Evolutionary conservation across 257 asterid species (phyloP).

Genomic region (Cruciata laevipes): DNA sequence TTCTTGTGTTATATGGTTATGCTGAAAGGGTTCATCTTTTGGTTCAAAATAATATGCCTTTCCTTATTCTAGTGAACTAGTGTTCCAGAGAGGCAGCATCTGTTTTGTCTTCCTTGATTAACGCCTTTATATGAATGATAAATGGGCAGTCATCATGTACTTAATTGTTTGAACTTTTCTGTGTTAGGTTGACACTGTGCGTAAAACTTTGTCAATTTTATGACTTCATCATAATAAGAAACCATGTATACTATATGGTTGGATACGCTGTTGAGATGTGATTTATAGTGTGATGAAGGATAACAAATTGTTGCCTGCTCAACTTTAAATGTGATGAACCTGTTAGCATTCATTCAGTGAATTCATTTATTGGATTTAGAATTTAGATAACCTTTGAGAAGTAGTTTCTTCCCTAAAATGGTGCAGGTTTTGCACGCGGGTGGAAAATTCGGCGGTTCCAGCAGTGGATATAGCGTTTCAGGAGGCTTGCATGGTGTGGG

Average conservation of each 20-base stretch:
- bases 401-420: slow-evolving; percentile 1
- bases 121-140: neutral
- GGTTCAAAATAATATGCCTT: neutral
- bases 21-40: neutral
- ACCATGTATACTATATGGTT: neutral
- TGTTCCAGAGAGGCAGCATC: neutral
- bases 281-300: neutral
- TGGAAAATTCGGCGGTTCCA: slow-evolving; percentile 96
- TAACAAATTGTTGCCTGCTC: neutral
- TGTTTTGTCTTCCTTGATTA: slow-evolving; percentile 5
- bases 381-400: neutral
- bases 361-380: neutral
- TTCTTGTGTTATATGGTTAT: neutral
- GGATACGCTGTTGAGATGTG: neutral
- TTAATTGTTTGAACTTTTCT: neutral
- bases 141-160: neutral
- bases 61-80: neutral
- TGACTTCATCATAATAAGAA: neutral
- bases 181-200: neutral
- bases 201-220: neutral
- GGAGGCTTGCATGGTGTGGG: slow-evolving; percentile 99
- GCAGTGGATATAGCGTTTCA: slow-evolving; percentile 95
- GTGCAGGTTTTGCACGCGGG: slow-evolving; percentile 99
- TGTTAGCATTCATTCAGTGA: neutral
- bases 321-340: neutral